Conservation (phyloP, 768 basidiomycete genomes). For the Podaxis carcinomalis region DNA sequence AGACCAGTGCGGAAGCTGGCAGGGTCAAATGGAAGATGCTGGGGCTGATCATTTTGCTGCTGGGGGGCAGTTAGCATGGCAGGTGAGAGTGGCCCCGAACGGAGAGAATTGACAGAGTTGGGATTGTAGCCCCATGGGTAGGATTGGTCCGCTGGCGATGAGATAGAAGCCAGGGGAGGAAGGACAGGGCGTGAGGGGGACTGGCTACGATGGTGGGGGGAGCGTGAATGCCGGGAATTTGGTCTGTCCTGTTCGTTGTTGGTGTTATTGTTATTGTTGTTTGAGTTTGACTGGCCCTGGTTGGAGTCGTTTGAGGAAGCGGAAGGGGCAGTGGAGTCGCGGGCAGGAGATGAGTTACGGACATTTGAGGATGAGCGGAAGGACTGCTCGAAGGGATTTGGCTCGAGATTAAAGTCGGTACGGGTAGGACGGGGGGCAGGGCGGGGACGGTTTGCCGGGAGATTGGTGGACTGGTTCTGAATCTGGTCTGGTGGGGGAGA, state of each 20-base stretch:
- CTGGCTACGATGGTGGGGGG: slow-evolving; percentile 31
- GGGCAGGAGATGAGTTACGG: slow-evolving; percentile 38
- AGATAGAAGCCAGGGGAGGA: slow-evolving; percentile 76
- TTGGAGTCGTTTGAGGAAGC: slow-evolving; percentile 28
- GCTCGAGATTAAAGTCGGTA: slow-evolving; percentile 73
- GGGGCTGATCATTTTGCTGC: slow-evolving; percentile 33
- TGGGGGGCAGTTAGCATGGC: slow-evolving; percentile 94
- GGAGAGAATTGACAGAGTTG: slow-evolving; percentile 67
- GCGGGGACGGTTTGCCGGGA: slow-evolving; percentile 11
- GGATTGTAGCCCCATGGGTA: slow-evolving; percentile 68
- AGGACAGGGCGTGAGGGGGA: slow-evolving; percentile 67
- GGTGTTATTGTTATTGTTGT: slow-evolving; percentile 12
- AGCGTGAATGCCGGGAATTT: slow-evolving; percentile 20
- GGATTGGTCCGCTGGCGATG: slow-evolving; percentile 62
- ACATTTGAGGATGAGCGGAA: slow-evolving; percentile 60
- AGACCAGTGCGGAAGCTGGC: slow-evolving; percentile 78
- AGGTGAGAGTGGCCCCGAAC: slow-evolving; percentile 91
- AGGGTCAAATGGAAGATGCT: slow-evolving; percentile 61
- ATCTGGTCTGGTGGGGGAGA: slow-evolving; percentile 21
- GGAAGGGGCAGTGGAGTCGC: slow-evolving; percentile 32
- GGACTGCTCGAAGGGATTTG: slow-evolving; percentile 94
- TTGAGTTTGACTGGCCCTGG: slow-evolving; percentile 15
- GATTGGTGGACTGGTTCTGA: slow-evolving; percentile 8
- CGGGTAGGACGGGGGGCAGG: slow-evolving; percentile 39
- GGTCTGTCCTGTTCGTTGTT: slow-evolving; percentile 22